Conservation (phyloP, 345 rosid species). For the Punica granatum region DNA sequence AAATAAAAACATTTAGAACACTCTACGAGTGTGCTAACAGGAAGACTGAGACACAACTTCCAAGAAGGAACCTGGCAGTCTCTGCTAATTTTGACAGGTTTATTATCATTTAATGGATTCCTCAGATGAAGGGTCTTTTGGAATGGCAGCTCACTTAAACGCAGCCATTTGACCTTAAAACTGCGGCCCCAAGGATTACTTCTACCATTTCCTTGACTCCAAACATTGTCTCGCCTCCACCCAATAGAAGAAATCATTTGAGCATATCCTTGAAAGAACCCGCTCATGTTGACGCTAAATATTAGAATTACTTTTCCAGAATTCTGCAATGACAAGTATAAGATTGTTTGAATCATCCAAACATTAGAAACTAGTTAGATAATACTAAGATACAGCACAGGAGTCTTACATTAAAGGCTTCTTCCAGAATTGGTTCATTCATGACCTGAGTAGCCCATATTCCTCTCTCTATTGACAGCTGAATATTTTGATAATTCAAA, state of each 20-base stretch:
- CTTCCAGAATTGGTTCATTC: constrained; percentile 97
- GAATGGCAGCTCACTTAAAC: constrained; percentile 75
- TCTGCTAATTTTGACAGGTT: constrained; percentile 96
- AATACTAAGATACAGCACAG: constrained; percentile 11
- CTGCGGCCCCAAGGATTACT: constrained; percentile 90
- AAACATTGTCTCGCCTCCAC: constrained; percentile 82
- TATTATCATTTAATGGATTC: constrained; percentile 87
- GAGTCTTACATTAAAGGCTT: constrained; percentile 76
- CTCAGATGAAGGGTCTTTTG: constrained; percentile 91
- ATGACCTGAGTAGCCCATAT: constrained; percentile 99
- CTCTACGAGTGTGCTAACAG: constrained; percentile 4
- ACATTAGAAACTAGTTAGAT: constrained; percentile 14
- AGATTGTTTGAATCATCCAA: constrained; percentile 5
- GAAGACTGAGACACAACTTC: constrained; percentile 4
- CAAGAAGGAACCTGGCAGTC: constrained; percentile 75
- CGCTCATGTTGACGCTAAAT: constrained; percentile 98
- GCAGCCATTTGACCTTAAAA: constrained; percentile 88
- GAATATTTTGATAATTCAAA: constrained; percentile 75
- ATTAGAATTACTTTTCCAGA: constrained; percentile 76
- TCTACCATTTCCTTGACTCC: constrained; percentile 88
- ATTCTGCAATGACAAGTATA: constrained; percentile 55
- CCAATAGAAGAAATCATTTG: constrained; percentile 92
- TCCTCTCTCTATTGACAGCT: constrained; percentile 67
- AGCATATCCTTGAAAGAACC: constrained; percentile 98
- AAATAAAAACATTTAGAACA: neutral